These are phyloP conservation scores for Oxytropis ochrocephala DNA, from an alignment of 306 rosid species.

Conservation along the genomic window DNA sequence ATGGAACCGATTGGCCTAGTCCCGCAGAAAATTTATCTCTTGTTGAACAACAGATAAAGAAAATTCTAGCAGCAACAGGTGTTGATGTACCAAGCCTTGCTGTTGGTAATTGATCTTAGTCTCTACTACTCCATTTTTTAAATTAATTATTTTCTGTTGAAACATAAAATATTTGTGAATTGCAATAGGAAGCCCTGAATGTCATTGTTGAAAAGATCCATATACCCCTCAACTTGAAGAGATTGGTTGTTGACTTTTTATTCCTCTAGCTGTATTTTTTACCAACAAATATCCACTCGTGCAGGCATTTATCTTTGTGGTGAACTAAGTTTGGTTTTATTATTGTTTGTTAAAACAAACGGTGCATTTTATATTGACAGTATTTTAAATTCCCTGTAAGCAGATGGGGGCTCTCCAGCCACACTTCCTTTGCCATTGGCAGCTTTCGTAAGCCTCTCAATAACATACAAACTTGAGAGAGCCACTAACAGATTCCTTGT, in stretches of 20 bases:
- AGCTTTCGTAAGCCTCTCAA: conserved; percentile 72
- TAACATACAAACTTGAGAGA: conserved; percentile 79
- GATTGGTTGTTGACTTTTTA: neutral
- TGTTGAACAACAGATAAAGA: conserved; percentile 79
- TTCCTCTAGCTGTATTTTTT: neutral
- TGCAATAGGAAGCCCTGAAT: neutral
- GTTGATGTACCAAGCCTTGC: conserved; percentile 92
- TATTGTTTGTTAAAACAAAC: neutral
- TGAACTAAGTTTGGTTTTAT: neutral
- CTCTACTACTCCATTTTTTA: neutral
- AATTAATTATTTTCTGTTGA: neutral
- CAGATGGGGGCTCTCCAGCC: conserved; percentile 74
- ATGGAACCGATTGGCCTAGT: conserved; percentile 98
- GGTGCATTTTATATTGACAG: conserved; percentile 21
- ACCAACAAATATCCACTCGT: conserved; percentile 1
- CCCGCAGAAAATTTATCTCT: conserved; percentile 84
- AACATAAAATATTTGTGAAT: neutral
- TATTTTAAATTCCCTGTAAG: conserved; percentile 21
- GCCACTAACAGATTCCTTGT: conserved; percentile 52
- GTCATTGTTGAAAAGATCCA: neutral
- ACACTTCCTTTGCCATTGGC: conserved; percentile 96
- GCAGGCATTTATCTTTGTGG: neutral
- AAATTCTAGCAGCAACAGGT: conserved; percentile 80
- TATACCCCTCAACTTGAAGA: neutral
- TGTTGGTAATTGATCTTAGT: conserved; percentile 48